Evolutionary conservation across 2,329 filamentous ascomycete species (phyloP).

Genomic region (Colletotrichum sp.): DNA sequence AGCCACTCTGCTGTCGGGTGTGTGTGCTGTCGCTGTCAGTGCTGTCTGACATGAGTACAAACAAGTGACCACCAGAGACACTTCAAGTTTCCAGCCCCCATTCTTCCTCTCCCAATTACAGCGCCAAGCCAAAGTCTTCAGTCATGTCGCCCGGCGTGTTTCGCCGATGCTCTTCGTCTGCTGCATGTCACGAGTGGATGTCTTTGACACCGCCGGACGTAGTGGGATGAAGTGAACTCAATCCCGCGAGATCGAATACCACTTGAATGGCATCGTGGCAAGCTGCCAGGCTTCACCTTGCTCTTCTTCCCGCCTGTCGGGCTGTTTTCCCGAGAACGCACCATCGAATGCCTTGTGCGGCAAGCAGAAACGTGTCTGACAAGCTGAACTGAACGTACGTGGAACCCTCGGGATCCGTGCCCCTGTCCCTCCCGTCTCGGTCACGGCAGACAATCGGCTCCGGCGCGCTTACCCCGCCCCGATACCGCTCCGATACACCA

Average conservation of each 20-base stretch:
- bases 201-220: neutral
- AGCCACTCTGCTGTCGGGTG: neutral
- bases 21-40: neutral
- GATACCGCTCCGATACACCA: neutral
- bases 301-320: neutral
- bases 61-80: neutral
- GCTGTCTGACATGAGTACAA: neutral
- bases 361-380: neutral
- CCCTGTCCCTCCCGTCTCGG: neutral
- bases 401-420: neutral
- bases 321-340: neutral
- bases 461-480: neutral
- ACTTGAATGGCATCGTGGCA: neutral
- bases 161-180: neutral
- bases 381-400: neutral
- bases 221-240: neutral
- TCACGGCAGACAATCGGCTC: neutral
- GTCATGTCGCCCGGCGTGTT: neutral
- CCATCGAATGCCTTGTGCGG: neutral
- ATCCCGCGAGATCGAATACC: neutral
- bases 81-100: neutral
- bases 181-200: neutral
- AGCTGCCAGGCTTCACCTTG: neutral
- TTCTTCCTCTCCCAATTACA: neutral
- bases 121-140: neutral